phyloP scores from a whole-genome alignment of 139 green algal genomes.

The Zygnema cylindricum region DNA sequence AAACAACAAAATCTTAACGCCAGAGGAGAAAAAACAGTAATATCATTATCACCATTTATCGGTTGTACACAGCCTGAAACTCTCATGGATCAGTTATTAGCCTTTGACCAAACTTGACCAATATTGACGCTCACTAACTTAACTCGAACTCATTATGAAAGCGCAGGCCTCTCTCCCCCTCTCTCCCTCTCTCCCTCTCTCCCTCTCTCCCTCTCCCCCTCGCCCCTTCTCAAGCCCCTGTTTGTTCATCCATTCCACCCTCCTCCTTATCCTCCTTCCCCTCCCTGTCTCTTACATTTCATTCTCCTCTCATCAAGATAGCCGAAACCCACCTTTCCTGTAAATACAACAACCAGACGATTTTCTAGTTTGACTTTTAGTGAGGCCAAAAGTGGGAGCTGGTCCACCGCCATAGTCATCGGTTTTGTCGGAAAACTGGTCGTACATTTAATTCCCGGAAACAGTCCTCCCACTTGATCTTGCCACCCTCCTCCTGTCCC shows the following conservation, averaged over 20 bases:
- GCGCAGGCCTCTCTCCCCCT: neutral
- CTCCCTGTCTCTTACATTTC: no score
- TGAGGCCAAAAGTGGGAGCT: conserved; percentile 28
- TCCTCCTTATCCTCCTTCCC: neutral
- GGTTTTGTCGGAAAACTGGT: conserved; percentile 43
- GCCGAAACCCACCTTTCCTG: conserved; percentile 44
- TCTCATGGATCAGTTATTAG: no score
- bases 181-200: conserved; percentile 10
- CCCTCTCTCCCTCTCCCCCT: neutral
- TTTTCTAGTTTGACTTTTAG: neutral
- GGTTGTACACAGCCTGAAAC: no score
- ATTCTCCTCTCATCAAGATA: neutral
- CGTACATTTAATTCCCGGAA: conserved; percentile 52
- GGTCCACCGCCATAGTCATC: conserved; percentile 31
- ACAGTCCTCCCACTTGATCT: conserved; percentile 63
- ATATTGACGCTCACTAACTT: no score
- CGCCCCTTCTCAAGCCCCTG: neutral
- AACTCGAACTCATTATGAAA: neutral
- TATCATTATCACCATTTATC: no score
- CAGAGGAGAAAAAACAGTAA: no score
- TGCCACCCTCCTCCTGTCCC: conserved; percentile 65
- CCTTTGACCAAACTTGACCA: no score
- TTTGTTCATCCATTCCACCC: neutral
- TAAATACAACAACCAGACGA: conserved; percentile 52
- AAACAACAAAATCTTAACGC: no score